These are phyloP conservation scores for Stemphylium lycopersici DNA, from an alignment of 2,329 filamentous ascomycete genomes.

Conservation along the genomic window DNA sequence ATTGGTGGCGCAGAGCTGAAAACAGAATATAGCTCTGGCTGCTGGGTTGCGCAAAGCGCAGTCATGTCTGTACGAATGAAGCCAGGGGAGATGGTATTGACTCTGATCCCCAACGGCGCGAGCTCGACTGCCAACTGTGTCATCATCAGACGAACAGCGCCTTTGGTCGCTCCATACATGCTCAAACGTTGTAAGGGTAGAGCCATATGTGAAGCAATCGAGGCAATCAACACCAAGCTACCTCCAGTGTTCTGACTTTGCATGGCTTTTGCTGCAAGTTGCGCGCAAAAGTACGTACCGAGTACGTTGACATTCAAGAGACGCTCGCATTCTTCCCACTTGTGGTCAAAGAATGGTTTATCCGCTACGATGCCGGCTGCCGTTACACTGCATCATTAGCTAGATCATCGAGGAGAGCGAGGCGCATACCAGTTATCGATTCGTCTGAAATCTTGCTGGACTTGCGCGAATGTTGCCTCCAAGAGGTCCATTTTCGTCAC, in stretches of 20 bases:
- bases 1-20: slow-evolving; percentile 42
- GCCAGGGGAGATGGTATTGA: slow-evolving; percentile 43
- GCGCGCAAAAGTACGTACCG: slow-evolving; percentile 52
- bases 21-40: slow-evolving; percentile 20
- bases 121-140: slow-evolving; percentile 46
- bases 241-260: slow-evolving; percentile 49
- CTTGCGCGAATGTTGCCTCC: no score
- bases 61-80: slow-evolving; percentile 42
- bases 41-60: slow-evolving; percentile 20
- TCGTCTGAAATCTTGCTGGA: no score
- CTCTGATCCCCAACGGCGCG: slow-evolving; percentile 39
- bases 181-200: slow-evolving; percentile 49
- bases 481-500: slow-evolving; percentile 7
- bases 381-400: slow-evolving; percentile 11
- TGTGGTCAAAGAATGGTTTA: slow-evolving; percentile 54
- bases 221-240: slow-evolving; percentile 51
- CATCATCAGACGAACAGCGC: slow-evolving; percentile 51
- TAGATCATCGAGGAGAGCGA: slow-evolving; percentile 11
- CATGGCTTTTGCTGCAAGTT: slow-evolving; percentile 51
- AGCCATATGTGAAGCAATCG: slow-evolving; percentile 48
- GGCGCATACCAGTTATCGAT: no score
- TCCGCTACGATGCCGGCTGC: slow-evolving; percentile 52
- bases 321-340: slow-evolving; percentile 50
- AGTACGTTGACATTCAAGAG: slow-evolving; percentile 52
- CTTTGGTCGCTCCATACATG: slow-evolving; percentile 55